phyloP scores from a whole-genome alignment of 257 asterid species.

The Nicotiana undulata region DNA sequence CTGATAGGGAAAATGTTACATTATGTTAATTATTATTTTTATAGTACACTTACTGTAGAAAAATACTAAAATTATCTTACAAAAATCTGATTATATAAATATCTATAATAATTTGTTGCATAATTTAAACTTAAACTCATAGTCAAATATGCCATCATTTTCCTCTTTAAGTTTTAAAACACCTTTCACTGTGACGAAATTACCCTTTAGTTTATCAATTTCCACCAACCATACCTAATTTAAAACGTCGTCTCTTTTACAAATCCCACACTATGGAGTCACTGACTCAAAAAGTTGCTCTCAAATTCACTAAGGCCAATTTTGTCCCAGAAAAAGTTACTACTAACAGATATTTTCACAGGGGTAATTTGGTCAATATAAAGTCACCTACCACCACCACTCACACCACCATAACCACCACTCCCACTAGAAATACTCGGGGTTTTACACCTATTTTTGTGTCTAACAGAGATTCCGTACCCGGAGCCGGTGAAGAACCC shows the following conservation, averaged over 20 bases:
- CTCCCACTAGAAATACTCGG: neutral
- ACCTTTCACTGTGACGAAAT: neutral
- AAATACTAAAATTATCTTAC: neutral
- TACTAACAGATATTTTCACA: neutral
- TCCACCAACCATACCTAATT: neutral
- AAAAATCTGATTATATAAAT: neutral
- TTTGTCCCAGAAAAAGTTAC: conserved; percentile 10
- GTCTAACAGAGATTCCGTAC: neutral
- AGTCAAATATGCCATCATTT: neutral
- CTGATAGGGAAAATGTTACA: neutral
- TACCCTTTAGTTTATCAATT: neutral
- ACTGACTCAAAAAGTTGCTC: conserved; percentile 4
- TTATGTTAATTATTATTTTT: too few relatives aligned
- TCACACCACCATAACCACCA: conserved; percentile 3
- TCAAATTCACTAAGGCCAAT: conserved; percentile 18
- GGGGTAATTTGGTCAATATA: conserved; percentile 29
- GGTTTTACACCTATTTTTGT: neutral
- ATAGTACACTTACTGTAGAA: neutral
- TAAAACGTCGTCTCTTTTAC: conserved; percentile 8
- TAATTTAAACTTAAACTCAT: too few relatives aligned
- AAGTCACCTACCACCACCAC: conserved; percentile 21
- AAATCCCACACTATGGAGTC: conserved; percentile 27
- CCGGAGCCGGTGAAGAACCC: conserved; percentile 21
- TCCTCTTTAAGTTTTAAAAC: neutral
- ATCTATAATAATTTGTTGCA: neutral